Percentiles rank a stretch among this genome's conserved stretches.
phyloP scores from a whole-genome alignment of 108 stramenopile species.

The Fragilaria radians region DNA sequence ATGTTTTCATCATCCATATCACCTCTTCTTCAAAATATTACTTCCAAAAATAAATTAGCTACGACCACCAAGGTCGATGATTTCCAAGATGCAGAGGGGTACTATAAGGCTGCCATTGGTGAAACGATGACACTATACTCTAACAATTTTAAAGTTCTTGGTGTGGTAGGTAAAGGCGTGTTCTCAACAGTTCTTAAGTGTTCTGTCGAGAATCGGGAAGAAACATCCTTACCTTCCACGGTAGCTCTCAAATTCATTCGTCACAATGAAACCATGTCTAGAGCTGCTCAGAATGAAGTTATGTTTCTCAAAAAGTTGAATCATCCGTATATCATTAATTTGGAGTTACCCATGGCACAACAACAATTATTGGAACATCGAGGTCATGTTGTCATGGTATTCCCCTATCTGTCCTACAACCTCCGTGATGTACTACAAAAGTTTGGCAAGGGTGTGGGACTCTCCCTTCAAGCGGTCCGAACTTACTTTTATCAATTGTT shows the following conservation, averaged over 20 bases:
- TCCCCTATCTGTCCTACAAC: constrained; percentile 80
- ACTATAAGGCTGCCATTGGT: constrained; percentile 91
- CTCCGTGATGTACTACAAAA: constrained; percentile 83
- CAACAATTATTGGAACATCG: constrained; percentile 49
- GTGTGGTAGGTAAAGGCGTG: constrained; percentile 93
- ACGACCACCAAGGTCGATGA: constrained; percentile 29
- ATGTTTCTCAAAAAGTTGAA: constrained; percentile 35
- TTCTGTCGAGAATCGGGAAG: no score
- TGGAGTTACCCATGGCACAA: constrained; percentile 35
- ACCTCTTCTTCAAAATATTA: no score
- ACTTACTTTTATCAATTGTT: constrained; percentile 90
- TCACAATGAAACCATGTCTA: constrained; percentile 97
- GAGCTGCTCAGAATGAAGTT: constrained; percentile 83
- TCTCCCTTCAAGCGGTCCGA: constrained; percentile 84
- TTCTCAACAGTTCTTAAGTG: constrained; percentile 93
- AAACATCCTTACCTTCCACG: constrained; percentile 31
- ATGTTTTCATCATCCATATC: constrained; percentile 32
- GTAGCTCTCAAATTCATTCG: constrained; percentile 97
- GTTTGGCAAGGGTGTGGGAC: constrained; percentile 90
- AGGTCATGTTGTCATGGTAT: constrained; percentile 76
- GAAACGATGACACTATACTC: constrained; percentile 47
- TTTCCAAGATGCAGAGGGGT: constrained; percentile 97
- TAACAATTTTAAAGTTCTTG: constrained; percentile 62
- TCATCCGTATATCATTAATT: constrained; percentile 57
- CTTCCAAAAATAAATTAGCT: no score